Conservation (phyloP, 2,329 filamentous ascomycete genomes). For the Colletotrichum camelliae region DNA sequence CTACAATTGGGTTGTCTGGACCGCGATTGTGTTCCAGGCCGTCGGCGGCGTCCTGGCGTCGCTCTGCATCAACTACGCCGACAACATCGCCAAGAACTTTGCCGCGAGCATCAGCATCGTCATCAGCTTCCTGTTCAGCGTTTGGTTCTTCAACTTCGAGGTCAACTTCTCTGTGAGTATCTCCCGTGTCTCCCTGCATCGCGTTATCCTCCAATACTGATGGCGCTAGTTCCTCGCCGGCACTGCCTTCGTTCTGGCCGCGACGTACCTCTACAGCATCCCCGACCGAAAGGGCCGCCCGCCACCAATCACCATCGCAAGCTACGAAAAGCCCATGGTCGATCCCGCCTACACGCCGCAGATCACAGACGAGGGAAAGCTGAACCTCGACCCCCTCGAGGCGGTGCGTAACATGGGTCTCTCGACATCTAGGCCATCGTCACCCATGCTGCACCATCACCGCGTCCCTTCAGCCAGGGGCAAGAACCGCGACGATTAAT, state of each 20-base stretch:
- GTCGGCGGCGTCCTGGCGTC: constrained; percentile 79
- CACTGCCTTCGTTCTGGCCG: constrained; percentile 76
- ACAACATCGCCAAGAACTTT: constrained; percentile 94
- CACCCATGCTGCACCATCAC: constrained; percentile 42
- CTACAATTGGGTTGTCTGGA: constrained; percentile 92
- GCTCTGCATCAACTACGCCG: constrained; percentile 80
- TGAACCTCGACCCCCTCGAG: constrained; percentile 47
- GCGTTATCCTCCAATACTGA: not conserved
- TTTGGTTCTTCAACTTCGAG: constrained; percentile 83
- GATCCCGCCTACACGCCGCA: constrained; percentile 50
- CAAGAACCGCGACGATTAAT: constrained; percentile 22
- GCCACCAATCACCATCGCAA: constrained; percentile 71
- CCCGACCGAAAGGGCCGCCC: constrained; percentile 68
- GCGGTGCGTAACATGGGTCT: constrained; percentile 39
- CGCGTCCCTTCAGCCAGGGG: constrained; percentile 19
- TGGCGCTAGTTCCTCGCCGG: constrained; percentile 76
- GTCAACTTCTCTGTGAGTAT: constrained; percentile 73
- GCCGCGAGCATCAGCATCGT: constrained; percentile 92
- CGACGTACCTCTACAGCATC: constrained; percentile 85
- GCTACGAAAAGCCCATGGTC: constrained; percentile 77
- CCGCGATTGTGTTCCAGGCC: constrained; percentile 82
- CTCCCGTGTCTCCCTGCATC: not conserved
- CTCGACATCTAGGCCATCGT: constrained; percentile 53
- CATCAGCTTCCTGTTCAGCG: constrained; percentile 82
- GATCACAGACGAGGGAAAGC: constrained; percentile 33